Base-by-base conservation (phyloP, 2,329 filamentous ascomycete species). In the Hortaea werneckii region DNA sequence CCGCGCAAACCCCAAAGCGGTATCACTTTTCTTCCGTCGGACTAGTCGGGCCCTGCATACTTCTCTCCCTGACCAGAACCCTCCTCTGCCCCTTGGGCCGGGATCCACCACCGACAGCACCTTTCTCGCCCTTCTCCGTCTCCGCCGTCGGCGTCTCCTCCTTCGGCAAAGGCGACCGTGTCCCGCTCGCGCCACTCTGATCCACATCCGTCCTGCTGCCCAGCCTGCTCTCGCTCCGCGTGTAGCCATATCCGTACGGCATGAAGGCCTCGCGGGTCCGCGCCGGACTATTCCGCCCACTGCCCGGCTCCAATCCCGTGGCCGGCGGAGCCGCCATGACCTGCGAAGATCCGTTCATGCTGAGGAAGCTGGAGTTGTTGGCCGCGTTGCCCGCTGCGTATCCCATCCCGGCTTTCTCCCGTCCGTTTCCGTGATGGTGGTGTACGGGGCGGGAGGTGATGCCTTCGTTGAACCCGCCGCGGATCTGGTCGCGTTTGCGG, bases 401-500 rank as follows among this genome's bases (percentile, higher is more conserved):
- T 3, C 37, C 37, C 5, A 13, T 3, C 44, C 26, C 29, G 2
- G 2, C 28, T 20, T 39, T n/a, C 37, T 39, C 10, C 10, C 20
- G 2, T 2, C 32, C 32, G 9, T 35, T 2, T 2, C n/a, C 32
- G 10, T n/a, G 13, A 52, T 45, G 13, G 50, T 46, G 32, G 8
- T 9, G 32, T 3, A n/a, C 32, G 4, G 32, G n/a, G 37, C 60
- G 56, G 4, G 54, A 51, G n/a, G 63, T 66, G 53, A 66, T 65
- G 44, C 62, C 62, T n/a, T 55, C 58, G 49, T 64, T 64, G 58
- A 64, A 65, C 29, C 57, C 55, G 11, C 49, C 53, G 37, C 45
- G 51, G 44, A 60, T 58, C 12, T 52, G 46, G 57, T 85, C 82
- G 65, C 75, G 80, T 67, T 80, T 84, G 52, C 79, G 79, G 52